Evolutionary conservation across 768 basidiomycete species (phyloP).

Genomic region (Naematelia encephala): DNA sequence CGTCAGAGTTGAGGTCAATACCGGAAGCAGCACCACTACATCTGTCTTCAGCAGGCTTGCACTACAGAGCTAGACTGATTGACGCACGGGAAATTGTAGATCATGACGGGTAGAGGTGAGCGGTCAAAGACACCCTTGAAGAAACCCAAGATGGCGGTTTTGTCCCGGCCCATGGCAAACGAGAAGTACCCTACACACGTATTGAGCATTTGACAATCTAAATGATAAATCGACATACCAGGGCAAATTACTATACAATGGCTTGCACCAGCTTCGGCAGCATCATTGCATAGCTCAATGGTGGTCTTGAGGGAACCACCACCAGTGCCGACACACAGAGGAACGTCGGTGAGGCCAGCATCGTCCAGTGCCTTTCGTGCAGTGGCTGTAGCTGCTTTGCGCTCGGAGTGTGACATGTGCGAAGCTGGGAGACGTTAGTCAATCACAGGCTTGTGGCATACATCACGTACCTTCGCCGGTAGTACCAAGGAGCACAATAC

Average conservation of each 20-base stretch:
- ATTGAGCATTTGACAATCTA: no score
- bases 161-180: conserved; percentile 60
- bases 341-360: conserved; percentile 64
- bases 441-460: no score
- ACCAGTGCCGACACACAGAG: conserved; percentile 80
- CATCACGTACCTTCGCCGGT: conserved; percentile 63
- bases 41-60: background rate
- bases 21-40: conserved; percentile 56
- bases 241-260: conserved; percentile 62
- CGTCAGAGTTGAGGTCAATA: conserved; percentile 78
- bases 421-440: conserved; percentile 33
- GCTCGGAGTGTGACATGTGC: conserved; percentile 47
- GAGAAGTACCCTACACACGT: conserved; percentile 53
- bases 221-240: no score
- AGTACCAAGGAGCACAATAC: conserved; percentile 38
- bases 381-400: conserved; percentile 53
- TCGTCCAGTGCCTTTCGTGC: conserved; percentile 70
- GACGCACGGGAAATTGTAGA: conserved; percentile 79
- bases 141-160: conserved; percentile 43
- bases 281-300: conserved; percentile 65
- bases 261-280: conserved; percentile 77
- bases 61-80: background rate
- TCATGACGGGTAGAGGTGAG: conserved; percentile 60
- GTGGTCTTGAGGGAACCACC: conserved; percentile 76
- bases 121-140: conserved; percentile 57